Evolutionary conservation across 495 filamentous ascomycete species (phyloP), one percentile per base, ranked within the genome.

Genomic region (Xylaria scruposa): DNA sequence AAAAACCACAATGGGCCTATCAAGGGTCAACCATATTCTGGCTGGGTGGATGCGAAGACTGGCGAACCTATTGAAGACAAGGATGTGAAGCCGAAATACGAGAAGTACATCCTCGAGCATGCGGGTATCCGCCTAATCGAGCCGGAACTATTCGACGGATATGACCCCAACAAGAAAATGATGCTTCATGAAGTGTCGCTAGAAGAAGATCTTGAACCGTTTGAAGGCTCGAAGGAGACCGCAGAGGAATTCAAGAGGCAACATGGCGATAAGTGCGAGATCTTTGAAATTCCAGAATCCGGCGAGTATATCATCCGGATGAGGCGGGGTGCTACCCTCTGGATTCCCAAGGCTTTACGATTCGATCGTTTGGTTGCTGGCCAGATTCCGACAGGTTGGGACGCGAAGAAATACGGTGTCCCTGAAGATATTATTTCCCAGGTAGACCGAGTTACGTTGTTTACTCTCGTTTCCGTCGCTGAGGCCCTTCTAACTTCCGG

Each of bases 1-100:
- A 97, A 93, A 84, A 97, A 99, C 80, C 93, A 97, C 84, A 98
- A 98, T 74, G 97, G 96, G n/a, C 93, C 94, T 9, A 90, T 99
- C 79, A 98, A 98, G 84, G 96, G 97, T 79, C 92, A 97, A 85
- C 90, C 91, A 53, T 98, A 99, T 83, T 93, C 96, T 61, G 96
- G 96, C 68, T 99, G 96, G 96, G 94, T 98, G 67, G 96, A 99
- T 77, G 88, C 88, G 71, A 98, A 98, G 89, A 90, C 93, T 53
- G 91, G 93, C 19, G 95, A 98, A 62, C 96, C 96, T 13, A 94
- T 99, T 38, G 95, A 98, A 71, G 96, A 99, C 84, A 97, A 98
- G 84, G 97, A 99, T 75, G 85, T 99, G 81, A 98, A 98, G 85
- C 79, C 87, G 73, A 97, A 97, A 82, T 99, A 98, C 81, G 96